These are phyloP conservation scores for Phytophthora cryptogea DNA, from an alignment of 352 stramenopile genomes.

Conservation along the genomic window DNA sequence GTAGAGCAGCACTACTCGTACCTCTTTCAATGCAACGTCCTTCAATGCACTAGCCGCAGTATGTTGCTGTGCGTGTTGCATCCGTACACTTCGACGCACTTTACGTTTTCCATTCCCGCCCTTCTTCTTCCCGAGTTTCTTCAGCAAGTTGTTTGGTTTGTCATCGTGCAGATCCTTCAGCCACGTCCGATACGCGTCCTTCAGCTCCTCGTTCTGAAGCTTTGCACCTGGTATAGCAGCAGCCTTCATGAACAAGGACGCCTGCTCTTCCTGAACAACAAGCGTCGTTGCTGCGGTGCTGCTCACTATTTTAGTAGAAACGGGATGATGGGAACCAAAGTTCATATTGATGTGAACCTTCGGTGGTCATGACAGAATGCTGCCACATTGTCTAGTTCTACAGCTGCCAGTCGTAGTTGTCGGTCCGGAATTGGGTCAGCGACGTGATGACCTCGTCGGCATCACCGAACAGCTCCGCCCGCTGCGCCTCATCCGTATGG, in stretches of 20 bases:
- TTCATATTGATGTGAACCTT: constrained; percentile 26
- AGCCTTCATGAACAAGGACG: constrained; percentile 11
- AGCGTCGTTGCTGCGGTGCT: not conserved
- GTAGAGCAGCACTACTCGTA: constrained; percentile 4
- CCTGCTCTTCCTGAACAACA: not conserved
- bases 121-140: constrained; percentile 37
- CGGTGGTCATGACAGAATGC: not conserved
- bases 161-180: constrained; percentile 49
- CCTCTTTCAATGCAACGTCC: constrained; percentile 33
- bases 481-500: constrained; percentile 51
- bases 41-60: constrained; percentile 59
- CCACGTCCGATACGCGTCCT: constrained; percentile 48
- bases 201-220: constrained; percentile 36
- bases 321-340: constrained; percentile 7
- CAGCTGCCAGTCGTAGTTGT: constrained; percentile 59
- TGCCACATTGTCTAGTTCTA: constrained; percentile 16
- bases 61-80: constrained; percentile 44
- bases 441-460: constrained; percentile 70
- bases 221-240: constrained; percentile 5
- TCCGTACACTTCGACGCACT: constrained; percentile 12
- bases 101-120: not conserved
- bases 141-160: constrained; percentile 40
- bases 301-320: constrained; percentile 23
- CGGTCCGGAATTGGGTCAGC: constrained; percentile 60
- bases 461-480: constrained; percentile 50